Percentiles rank a stretch among this genome's conserved stretches.
These are phyloP conservation scores for Candida maltosa DNA, from an alignment of 805 yeast genomes.

Conservation along the genomic window DNA sequence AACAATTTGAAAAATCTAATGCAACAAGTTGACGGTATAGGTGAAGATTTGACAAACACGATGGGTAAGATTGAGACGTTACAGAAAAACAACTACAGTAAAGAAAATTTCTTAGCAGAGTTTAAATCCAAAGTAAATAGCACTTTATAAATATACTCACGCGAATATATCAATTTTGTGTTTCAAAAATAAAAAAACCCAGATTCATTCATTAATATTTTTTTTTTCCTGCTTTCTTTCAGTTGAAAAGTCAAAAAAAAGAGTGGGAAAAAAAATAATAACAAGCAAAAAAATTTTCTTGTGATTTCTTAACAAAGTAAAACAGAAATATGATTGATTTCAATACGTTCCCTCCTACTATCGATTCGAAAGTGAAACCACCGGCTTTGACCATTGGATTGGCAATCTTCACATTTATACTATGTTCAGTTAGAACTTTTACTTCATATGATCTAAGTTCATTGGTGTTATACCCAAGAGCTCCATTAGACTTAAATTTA, in stretches of 20 bases:
- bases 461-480: conserved; percentile 53
- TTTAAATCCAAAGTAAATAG: conserved; percentile 15
- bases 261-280: too few relatives aligned
- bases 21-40: conserved; percentile 37
- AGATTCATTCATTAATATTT: too few relatives aligned
- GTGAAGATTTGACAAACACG: conserved; percentile 28
- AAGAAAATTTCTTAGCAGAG: conserved; percentile 18
- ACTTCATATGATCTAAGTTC: conserved; percentile 17
- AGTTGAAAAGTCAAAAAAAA: too few relatives aligned
- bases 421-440: conserved; percentile 37
- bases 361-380: too few relatives aligned
- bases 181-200: too few relatives aligned
- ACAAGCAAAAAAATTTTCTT: too few relatives aligned
- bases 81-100: conserved; percentile 20
- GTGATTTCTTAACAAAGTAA: too few relatives aligned
- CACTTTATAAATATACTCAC: too few relatives aligned
- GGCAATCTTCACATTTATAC: conserved; percentile 47
- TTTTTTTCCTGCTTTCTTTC: too few relatives aligned
- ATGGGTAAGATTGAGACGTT: conserved; percentile 21
- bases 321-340: too few relatives aligned
- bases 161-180: too few relatives aligned
- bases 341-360: too few relatives aligned
- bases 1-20: conserved; percentile 24
- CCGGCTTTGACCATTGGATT: conserved; percentile 68
- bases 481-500: conserved; percentile 45